These are phyloP conservation scores for Leccinum griseonigrum DNA, from an alignment of 1,284 basidiomycete species.

Conservation along the genomic window DNA sequence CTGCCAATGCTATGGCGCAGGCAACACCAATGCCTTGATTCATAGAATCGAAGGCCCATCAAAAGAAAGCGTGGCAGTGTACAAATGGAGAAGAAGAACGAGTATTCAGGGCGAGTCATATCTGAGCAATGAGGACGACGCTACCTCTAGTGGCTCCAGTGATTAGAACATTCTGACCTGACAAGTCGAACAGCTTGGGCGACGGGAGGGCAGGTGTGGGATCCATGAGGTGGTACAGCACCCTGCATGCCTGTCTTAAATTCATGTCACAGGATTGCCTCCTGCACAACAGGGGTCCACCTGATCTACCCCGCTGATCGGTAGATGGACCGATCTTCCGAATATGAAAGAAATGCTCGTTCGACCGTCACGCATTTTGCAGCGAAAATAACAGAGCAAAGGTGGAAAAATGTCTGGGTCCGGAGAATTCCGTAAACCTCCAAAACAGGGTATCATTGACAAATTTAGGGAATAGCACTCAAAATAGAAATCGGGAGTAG, in stretches of 20 bases:
- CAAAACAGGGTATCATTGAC: constrained; percentile 25
- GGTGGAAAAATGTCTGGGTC: constrained; percentile 12
- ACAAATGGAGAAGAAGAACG: constrained; percentile 16
- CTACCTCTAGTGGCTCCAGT: constrained; percentile 69
- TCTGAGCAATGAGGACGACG: constrained; percentile 28
- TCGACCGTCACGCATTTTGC: not conserved
- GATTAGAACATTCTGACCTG: constrained; percentile 61
- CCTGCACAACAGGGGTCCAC: constrained; percentile 4
- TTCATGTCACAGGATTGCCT: constrained; percentile 9
- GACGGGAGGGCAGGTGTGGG: constrained; percentile 44
- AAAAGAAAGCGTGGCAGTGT: constrained; percentile 8
- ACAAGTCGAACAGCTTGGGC: constrained; percentile 58
- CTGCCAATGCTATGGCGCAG: constrained; percentile 68
- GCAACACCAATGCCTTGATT: constrained; percentile 69
- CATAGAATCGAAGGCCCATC: constrained; percentile 17
- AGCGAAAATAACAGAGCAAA: constrained; percentile 11
- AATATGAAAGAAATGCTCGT: constrained; percentile 8
- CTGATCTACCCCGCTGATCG: constrained; percentile 33
- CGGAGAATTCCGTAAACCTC: constrained; percentile 17
- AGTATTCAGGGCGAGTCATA: constrained; percentile 9
- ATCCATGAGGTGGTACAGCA: constrained; percentile 36
- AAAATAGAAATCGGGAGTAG: constrained; percentile 25
- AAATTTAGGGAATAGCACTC: constrained; percentile 25
- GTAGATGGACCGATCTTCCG: constrained; percentile 29
- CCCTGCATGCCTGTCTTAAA: constrained; percentile 23